Conservation (phyloP, 345 rosid genomes). For the Gossypium australe region DNA sequence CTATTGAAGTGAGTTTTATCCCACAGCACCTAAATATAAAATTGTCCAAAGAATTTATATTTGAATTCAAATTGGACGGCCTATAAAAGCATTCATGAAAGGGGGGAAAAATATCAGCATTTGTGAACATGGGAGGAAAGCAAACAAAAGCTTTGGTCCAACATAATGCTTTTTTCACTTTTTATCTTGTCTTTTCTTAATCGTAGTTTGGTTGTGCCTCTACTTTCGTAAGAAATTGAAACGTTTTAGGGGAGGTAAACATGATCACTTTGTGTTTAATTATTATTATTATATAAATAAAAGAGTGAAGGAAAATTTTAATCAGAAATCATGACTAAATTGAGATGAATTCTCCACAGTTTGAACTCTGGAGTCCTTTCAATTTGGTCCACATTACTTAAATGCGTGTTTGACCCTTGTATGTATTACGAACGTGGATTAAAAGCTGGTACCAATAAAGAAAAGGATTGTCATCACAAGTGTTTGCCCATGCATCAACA, state of each 20-base stretch:
- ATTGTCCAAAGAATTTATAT: no score
- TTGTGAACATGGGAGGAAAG: not conserved
- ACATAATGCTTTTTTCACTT: not conserved
- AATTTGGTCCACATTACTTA: not conserved
- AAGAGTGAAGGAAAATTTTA: not conserved
- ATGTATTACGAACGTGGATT: no score
- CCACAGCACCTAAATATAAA: no score
- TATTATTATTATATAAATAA: not conserved
- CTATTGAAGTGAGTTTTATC: no score
- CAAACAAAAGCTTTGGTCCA: not conserved
- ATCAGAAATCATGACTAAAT: not conserved
- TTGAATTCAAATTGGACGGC: not conserved
- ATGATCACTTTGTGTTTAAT: not conserved
- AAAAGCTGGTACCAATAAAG: no score
- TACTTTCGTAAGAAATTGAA: not conserved
- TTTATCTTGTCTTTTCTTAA: conserved; percentile 6
- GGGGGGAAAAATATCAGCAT: not conserved
- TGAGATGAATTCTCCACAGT: not conserved
- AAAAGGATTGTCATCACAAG: no score
- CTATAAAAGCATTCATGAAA: not conserved
- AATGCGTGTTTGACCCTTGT: not conserved
- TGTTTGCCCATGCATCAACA: no score
- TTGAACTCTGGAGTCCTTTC: not conserved
- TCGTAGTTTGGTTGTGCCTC: not conserved
- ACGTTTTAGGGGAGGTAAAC: not conserved